A percentile compares a stretch with the other conserved stretches of the same genome.
phyloP scores from a whole-genome alignment of 2,329 filamentous ascomycete species.

The Pyrenophora teres region DNA sequence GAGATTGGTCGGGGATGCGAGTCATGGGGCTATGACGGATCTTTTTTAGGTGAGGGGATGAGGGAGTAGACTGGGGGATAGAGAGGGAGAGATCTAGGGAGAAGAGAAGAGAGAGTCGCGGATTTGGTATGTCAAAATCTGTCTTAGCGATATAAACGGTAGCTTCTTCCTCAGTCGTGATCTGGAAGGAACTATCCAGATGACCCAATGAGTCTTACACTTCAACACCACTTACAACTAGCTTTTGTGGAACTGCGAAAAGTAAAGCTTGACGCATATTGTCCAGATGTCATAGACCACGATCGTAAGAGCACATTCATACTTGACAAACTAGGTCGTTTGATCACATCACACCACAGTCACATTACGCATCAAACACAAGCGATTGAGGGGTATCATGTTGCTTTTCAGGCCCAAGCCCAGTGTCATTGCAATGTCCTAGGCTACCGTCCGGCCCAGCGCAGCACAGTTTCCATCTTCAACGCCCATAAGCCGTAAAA shows the following conservation, averaged over 20 bases:
- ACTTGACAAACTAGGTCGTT: too few relatives aligned
- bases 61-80: neutral
- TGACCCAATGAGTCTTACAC: too few relatives aligned
- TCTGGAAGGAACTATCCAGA: too few relatives aligned
- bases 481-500: conserved; percentile 46
- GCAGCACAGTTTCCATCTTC: conserved; percentile 33
- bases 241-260: too few relatives aligned
- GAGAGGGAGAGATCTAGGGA: neutral
- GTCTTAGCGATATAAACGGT: too few relatives aligned
- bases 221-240: too few relatives aligned
- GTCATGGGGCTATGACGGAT: conserved; percentile 89
- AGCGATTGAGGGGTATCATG: conserved; percentile 29
- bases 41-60: conserved; percentile 54
- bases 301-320: too few relatives aligned
- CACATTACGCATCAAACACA: neutral
- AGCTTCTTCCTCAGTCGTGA: too few relatives aligned
- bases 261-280: too few relatives aligned
- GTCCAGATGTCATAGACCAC: too few relatives aligned
- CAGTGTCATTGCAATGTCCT: conserved; percentile 40
- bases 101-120: neutral
- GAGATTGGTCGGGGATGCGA: conserved; percentile 84
- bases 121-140: too few relatives aligned
- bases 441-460: conserved; percentile 40
- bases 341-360: neutral
- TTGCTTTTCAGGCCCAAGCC: conserved; percentile 41